Evolutionary conservation across 1,284 basidiomycete species (phyloP).

Genomic region (Porogramme epimiltina): DNA sequence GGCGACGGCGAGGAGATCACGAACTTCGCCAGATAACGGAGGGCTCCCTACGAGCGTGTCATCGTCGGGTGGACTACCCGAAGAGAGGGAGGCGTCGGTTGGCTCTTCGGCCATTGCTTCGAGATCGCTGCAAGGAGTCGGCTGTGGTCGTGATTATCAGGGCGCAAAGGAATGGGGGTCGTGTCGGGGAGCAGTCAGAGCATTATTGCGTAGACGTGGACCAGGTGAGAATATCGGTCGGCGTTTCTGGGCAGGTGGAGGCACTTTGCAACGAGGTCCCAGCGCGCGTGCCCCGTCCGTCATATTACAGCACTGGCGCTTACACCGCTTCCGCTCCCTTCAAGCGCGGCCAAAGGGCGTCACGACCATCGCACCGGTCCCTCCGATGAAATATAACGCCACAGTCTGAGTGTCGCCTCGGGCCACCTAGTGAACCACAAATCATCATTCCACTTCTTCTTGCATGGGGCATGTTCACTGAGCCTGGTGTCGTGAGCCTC

Average conservation of each 20-base stretch:
- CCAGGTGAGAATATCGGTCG: constrained; percentile 15
- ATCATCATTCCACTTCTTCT: no score
- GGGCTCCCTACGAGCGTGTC: constrained; percentile 7
- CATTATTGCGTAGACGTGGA: constrained; percentile 24
- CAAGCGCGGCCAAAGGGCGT: no score
- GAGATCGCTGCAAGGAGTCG: not conserved
- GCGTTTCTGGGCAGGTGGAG: constrained; percentile 16
- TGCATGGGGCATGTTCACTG: no score
- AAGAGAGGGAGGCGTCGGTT: constrained; percentile 21
- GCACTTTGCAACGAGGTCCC: constrained; percentile 23
- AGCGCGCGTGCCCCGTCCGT: constrained; percentile 10
- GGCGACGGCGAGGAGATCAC: constrained; percentile 21
- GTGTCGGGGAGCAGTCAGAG: constrained; percentile 17
- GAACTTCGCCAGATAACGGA: constrained; percentile 8
- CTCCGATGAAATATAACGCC: no score
- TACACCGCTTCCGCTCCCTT: not conserved
- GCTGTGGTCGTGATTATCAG: constrained; percentile 12
- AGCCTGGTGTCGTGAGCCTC: no score
- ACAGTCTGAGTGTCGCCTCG: no score
- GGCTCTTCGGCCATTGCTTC: constrained; percentile 16
- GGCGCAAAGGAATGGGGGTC: constrained; percentile 7
- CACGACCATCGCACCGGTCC: no score
- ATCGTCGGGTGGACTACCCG: constrained; percentile 20
- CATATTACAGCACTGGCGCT: not conserved
- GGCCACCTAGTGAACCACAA: no score